Evolutionary conservation across 345 rosid species (phyloP), one percentile per base, ranked within the genome.

Genomic region (Aquilaria malaccensis): DNA sequence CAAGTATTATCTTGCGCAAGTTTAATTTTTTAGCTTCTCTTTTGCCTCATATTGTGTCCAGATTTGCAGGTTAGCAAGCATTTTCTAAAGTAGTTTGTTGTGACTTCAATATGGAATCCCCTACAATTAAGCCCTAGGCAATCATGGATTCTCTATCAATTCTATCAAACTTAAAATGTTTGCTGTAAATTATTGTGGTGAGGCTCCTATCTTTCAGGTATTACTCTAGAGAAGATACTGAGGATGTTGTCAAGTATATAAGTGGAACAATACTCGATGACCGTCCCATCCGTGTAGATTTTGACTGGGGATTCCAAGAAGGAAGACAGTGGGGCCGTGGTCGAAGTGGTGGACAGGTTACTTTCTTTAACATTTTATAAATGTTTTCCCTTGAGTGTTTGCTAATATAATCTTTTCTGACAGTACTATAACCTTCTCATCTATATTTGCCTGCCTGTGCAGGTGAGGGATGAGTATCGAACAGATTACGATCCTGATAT

Each of bases 261-360:
- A 94, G 99, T 70, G 99, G 99, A 37, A 90, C 99, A 13, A 86
- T 94, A 72, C 97, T 94, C 50, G 99, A 90, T 68, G 99, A 94
- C 64, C 86, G 99, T 50, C 99, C 99, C 0, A 86, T 93, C 65
- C 96, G 98, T 73, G 99, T 86, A 5, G 97, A 94, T 72, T 94
- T 94, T 82, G 99, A 94, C 65, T 90, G 99, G 99, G 99, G 99
- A 4, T 94, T 94, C 41, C 85, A 81, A 68, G 99, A 94, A 65
- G 99, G 99, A 70, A 84, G 99, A 74, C 99, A 94, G 72, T 94
- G 97, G 97, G 97, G 97, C 9, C 99, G 99, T 67, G 99, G 99
- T 69, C 76, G 88, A 74, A 94, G 97, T 70, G 99, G 99, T 64
- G 99, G 99, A 37, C 99, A 94, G 87, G 97, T 85, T 67, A 70